Conservation (phyloP, 257 asterid species). For the Forsythia suspensa region DNA sequence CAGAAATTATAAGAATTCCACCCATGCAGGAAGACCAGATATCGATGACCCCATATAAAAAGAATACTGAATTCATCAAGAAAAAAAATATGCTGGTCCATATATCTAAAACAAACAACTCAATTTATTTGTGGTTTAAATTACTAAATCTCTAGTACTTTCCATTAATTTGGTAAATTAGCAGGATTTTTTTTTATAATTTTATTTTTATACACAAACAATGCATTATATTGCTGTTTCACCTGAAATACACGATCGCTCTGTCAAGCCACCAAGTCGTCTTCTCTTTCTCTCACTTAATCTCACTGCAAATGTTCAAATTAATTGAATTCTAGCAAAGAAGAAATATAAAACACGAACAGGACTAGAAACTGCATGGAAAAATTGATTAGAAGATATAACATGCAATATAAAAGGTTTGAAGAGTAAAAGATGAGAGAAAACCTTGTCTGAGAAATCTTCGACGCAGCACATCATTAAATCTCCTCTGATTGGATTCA, state of each 20-base stretch:
- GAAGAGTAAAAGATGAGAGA: not conserved
- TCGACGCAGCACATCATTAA: constrained; percentile 69
- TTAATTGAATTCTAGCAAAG: not conserved
- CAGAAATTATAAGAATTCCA: not conserved
- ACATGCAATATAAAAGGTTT: not conserved
- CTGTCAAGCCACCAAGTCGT: constrained; percentile 38
- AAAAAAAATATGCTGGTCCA: not conserved
- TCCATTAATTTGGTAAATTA: not conserved
- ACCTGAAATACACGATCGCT: constrained; percentile 49
- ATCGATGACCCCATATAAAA: not conserved
- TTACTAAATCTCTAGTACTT: constrained; percentile 1
- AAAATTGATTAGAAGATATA: not conserved
- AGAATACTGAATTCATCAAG: not conserved
- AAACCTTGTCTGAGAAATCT: constrained; percentile 94
- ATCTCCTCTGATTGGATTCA: constrained; percentile 42
- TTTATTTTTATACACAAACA: not conserved
- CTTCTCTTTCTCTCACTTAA: constrained; percentile 62
- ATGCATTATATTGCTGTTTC: constrained; percentile 6
- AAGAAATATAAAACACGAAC: not conserved
- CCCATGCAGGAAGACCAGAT: not conserved
- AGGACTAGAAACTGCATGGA: not conserved
- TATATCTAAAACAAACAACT: constrained; percentile 3
- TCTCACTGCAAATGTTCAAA: constrained; percentile 51
- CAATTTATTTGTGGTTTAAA: not conserved
- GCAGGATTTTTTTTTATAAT: not conserved